Conservation (phyloP, 2,329 filamentous ascomycete species). For the Lachnum nothofagi region DNA sequence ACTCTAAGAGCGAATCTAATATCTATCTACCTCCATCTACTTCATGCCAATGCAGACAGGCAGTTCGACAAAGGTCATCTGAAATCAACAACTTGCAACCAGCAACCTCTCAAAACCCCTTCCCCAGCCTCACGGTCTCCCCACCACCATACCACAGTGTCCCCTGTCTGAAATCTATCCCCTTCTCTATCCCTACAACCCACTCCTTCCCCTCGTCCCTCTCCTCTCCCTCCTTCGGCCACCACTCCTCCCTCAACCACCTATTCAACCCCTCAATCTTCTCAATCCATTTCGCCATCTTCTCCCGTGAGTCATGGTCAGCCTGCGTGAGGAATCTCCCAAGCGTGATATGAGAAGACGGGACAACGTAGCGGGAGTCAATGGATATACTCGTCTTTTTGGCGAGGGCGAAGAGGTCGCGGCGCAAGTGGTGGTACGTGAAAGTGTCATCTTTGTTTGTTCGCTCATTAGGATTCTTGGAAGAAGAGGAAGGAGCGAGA, state of each 20-base stretch:
- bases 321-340: conserved; percentile 68
- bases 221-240: conserved; percentile 48
- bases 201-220: conserved; percentile 61
- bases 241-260: conserved; percentile 67
- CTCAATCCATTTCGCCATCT: conserved; percentile 57
- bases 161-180: conserved; percentile 70
- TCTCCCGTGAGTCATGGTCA: conserved; percentile 53
- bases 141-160: conserved; percentile 85
- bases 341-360: conserved; percentile 84
- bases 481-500: too few relatives aligned
- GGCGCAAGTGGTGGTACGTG: conserved; percentile 85
- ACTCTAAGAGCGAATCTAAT: too few relatives aligned
- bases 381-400: conserved; percentile 61
- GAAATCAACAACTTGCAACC: too few relatives aligned
- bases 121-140: conserved; percentile 58
- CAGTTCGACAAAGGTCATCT: too few relatives aligned
- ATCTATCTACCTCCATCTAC: too few relatives aligned
- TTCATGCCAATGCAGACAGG: too few relatives aligned
- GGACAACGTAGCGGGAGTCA: conserved; percentile 77
- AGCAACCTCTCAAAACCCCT: conserved; percentile 47
- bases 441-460: conserved; percentile 56
- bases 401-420: conserved; percentile 65
- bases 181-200: conserved; percentile 80
- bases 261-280: conserved; percentile 71
- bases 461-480: conserved; percentile 6